phyloP scores from a whole-genome alignment of 2,329 filamentous ascomycete species.

The Didymosphaeria variabile region DNA sequence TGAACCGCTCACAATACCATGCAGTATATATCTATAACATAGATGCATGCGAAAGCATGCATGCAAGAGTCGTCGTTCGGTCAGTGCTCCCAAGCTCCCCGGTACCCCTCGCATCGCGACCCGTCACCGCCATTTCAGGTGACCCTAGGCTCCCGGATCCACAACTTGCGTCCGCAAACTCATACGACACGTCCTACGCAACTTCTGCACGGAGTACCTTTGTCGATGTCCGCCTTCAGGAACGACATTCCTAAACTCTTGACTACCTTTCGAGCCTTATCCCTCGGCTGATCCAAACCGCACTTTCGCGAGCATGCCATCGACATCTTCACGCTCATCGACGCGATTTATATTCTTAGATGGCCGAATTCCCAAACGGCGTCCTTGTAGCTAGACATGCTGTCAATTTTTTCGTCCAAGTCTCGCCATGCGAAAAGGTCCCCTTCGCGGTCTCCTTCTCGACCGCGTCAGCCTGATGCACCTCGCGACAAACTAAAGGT shows the following conservation, averaged over 20 bases:
- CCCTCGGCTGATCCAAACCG: background rate
- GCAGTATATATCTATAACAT: background rate
- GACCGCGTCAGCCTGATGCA: background rate
- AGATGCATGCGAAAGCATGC: constrained; percentile 3
- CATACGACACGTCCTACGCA: background rate
- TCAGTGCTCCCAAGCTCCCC: background rate
- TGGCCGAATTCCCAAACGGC: background rate
- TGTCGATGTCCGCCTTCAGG: background rate
- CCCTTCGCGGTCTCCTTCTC: constrained; percentile 6
- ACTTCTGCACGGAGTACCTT: background rate
- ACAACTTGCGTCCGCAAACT: background rate
- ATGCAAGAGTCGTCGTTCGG: background rate
- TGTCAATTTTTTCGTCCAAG: constrained; percentile 8
- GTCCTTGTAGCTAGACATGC: constrained; percentile 1
- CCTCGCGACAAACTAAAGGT: constrained; percentile 6
- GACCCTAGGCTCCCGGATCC: constrained; percentile 3
- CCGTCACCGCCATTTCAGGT: constrained; percentile 4
- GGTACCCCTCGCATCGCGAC: constrained; percentile 6
- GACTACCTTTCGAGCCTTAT: background rate
- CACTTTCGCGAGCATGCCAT: constrained; percentile 12
- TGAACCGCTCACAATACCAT: background rate
- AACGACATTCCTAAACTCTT: background rate
- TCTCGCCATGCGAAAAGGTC: constrained; percentile 3
- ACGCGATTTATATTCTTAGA: background rate
- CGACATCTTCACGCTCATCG: background rate